Evolutionary conservation across 2,329 filamentous ascomycete species (phyloP).

Genomic region (Clarireedia homoeocarpa): DNA sequence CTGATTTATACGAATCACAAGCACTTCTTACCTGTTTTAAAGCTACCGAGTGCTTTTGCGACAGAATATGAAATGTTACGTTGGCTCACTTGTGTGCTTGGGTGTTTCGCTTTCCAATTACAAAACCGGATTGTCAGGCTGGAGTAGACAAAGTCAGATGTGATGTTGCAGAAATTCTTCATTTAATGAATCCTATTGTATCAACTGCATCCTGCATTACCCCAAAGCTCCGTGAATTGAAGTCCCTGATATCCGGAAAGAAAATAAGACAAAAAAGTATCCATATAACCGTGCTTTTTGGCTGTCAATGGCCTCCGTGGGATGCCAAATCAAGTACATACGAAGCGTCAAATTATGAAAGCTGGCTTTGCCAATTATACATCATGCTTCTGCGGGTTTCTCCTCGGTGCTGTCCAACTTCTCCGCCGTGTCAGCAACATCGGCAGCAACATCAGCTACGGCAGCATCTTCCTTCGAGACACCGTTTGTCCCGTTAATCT

Average conservation of each 20-base stretch:
- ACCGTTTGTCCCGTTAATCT: constrained; percentile 17
- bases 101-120: too few relatives aligned
- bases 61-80: too few relatives aligned
- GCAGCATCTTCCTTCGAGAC: constrained; percentile 21
- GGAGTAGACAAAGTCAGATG: neutral
- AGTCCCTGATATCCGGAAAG: neutral
- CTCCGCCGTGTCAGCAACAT: constrained; percentile 39
- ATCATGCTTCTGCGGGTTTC: constrained; percentile 11
- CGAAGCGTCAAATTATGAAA: neutral
- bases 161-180: neutral
- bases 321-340: neutral
- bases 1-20: too few relatives aligned
- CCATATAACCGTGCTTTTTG: neutral
- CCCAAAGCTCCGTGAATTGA: neutral
- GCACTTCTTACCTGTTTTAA: too few relatives aligned
- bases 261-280: neutral
- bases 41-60: too few relatives aligned
- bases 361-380: neutral
- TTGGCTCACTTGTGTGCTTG: too few relatives aligned
- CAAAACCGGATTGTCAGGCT: neutral
- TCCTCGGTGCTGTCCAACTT: constrained; percentile 24
- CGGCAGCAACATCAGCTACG: constrained; percentile 27
- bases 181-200: neutral
- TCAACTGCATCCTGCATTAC: neutral
- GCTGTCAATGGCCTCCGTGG: neutral